Evolutionary conservation across 768 basidiomycete genomes (phyloP).

Genomic region (Strobilomyces dryophilus): DNA sequence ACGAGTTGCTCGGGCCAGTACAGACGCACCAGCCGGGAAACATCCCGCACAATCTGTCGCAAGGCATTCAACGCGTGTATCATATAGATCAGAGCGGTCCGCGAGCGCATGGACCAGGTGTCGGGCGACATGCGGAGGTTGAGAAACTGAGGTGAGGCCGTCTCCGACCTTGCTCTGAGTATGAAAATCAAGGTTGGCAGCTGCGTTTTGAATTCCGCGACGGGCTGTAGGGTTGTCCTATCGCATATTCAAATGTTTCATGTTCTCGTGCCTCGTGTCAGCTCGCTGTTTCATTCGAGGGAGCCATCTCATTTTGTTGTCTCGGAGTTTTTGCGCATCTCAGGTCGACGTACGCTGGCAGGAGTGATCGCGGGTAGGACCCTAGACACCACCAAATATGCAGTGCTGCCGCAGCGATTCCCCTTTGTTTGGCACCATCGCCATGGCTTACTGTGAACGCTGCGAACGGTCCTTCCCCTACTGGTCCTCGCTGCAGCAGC

Average conservation of each 20-base stretch:
- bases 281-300: constrained; percentile 8
- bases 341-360: no score
- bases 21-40: constrained; percentile 40
- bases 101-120: constrained; percentile 32
- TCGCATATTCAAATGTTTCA: constrained; percentile 19
- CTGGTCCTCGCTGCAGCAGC: no score
- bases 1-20: constrained; percentile 33
- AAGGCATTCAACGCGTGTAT: constrained; percentile 44
- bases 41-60: constrained; percentile 32
- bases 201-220: constrained; percentile 24
- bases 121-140: constrained; percentile 16
- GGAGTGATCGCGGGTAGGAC: no score
- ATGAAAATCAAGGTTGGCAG: constrained; percentile 17
- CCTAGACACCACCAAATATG: no score
- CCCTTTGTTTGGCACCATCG: no score
- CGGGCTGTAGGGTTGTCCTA: constrained; percentile 1
- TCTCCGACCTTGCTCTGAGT: constrained; percentile 3
- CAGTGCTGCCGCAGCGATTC: no score
- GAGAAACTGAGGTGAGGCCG: constrained; percentile 10
- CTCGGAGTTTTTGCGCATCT: no score
- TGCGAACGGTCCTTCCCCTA: no score
- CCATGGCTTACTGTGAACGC: no score
- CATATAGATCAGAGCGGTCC: constrained; percentile 36
- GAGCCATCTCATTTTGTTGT: no score
- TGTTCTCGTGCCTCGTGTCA: constrained; percentile 11